Evolutionary conservation across 192 early-diverging fungal species (phyloP), one percentile per base, ranked within the genome.

Genomic region (Borealophlyctis nickersoniae): DNA sequence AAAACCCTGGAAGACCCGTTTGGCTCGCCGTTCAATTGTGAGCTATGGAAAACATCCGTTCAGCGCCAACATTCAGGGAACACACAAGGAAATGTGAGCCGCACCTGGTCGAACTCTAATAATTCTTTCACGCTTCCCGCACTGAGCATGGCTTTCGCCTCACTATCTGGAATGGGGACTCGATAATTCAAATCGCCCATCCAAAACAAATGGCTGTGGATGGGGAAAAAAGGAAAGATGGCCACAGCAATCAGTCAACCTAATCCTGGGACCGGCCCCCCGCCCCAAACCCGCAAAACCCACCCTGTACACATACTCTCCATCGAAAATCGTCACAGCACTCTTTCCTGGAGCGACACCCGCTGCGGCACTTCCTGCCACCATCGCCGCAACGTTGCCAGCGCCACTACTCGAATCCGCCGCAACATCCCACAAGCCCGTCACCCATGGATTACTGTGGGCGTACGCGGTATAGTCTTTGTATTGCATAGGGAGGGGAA

Each of bases 171-270:
- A 0, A 93, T 60, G 3, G 76, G 74, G 32, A 99, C 75, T 2
- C 96, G 84, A 73, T 99, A 98, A 70, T 99, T 99, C 57, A 99
- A 69, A 70, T 99, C 96, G 28, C 96, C 96, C 16, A 95, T 70
- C 89, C 91, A 99, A 49, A 99, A 79, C 26, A 91, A 75, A 70
- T 90, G 87, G 59, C 88, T 88, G 56, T 32, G 2, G 36, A 32
- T 0, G 31, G 7, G 23, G 19, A 23, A n/a, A n/a, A n/a, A n/a
- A n/a, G n/a, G n/a, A n/a, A n/a, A n/a, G n/a, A n/a, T n/a, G n/a
- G n/a, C 45, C n/a, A 11, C 9, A 48, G 45, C 45, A 48, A 13
- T n/a, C 45, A 48, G 45, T n/a, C n/a, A 11, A 48, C 11, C 45
- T 48, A n/a, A 48, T 48, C 45, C n/a, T n/a, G n/a, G n/a, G n/a